These are phyloP conservation scores for Gremmenia infestans DNA, from an alignment of 2,329 filamentous ascomycete genomes.

Conservation along the genomic window DNA sequence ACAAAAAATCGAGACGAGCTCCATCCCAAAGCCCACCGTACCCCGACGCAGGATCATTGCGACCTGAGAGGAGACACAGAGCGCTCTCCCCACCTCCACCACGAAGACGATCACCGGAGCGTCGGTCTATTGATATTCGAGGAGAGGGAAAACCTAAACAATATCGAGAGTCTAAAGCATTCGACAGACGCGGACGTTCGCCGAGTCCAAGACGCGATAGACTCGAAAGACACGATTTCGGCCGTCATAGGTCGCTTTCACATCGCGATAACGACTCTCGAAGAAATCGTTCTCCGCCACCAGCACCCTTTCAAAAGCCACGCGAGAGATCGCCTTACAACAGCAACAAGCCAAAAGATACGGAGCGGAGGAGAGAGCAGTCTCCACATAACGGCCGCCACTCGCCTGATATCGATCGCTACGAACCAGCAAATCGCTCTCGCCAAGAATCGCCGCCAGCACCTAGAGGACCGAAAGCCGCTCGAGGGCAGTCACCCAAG, in stretches of 20 bases:
- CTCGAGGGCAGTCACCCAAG: conserved; percentile 21
- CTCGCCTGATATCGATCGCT: conserved; percentile 27
- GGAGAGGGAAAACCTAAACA: conserved; percentile 23
- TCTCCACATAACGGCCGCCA: conserved; percentile 18
- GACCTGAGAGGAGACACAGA: conserved; percentile 26
- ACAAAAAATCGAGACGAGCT: conserved; percentile 29
- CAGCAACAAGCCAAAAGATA: conserved; percentile 15
- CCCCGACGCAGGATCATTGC: conserved; percentile 19
- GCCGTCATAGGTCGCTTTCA: conserved; percentile 18
- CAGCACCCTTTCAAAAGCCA: conserved; percentile 13
- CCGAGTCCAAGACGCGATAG: conserved; percentile 16
- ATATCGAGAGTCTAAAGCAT: conserved; percentile 20
- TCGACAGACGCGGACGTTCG: conserved; percentile 28
- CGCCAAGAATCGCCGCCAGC: conserved; percentile 28
- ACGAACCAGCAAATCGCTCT: conserved; percentile 25
- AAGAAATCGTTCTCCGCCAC: conserved; percentile 16
- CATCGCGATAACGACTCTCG: conserved; percentile 13
- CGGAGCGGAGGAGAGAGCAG: conserved; percentile 18
- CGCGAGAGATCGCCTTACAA: conserved; percentile 20
- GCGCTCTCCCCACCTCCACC: conserved; percentile 24
- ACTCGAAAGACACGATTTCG: conserved; percentile 17
- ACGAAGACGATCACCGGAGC: conserved; percentile 26
- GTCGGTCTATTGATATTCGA: conserved; percentile 16
- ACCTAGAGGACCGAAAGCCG: conserved; percentile 20
- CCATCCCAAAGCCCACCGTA: conserved; percentile 29